Evolutionary conservation across 2,329 filamentous ascomycete genomes (phyloP).

Genomic region (Passalora sequoiae): DNA sequence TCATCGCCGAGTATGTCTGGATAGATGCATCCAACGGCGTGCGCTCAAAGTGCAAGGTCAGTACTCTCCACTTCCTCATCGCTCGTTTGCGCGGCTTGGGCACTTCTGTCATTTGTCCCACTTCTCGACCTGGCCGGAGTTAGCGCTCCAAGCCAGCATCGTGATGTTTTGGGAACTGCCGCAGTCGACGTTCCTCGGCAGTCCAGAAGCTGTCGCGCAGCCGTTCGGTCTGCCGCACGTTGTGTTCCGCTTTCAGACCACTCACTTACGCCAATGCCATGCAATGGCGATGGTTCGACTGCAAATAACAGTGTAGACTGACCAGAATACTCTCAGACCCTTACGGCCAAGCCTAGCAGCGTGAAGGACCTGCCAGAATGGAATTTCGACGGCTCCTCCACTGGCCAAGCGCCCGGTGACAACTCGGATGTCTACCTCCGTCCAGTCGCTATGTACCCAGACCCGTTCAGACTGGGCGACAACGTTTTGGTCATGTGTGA

Average conservation of each 20-base stretch:
- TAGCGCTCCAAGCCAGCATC: too few species aligned
- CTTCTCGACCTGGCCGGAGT: background rate
- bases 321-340: slow-evolving; percentile 48
- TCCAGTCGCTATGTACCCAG: slow-evolving; percentile 81
- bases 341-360: slow-evolving; percentile 53
- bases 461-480: slow-evolving; percentile 81
- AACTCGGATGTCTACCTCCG: slow-evolving; percentile 98
- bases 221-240: background rate
- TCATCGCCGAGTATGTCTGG: slow-evolving; percentile 98
- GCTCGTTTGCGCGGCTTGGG: slow-evolving; percentile 1
- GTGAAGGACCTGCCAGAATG: slow-evolving; percentile 68
- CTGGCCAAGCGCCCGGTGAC: slow-evolving; percentile 83
- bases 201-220: slow-evolving; percentile 11
- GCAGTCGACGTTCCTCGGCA: slow-evolving; percentile 9
- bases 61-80: slow-evolving; percentile 36
- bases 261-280: too few species aligned
- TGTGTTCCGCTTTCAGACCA: background rate
- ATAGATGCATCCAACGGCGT: slow-evolving; percentile 76
- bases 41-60: slow-evolving; percentile 94
- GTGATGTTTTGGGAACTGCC: slow-evolving; percentile 1
- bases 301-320: too few species aligned
- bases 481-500: slow-evolving; percentile 94
- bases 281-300: too few species aligned
- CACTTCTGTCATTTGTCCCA: slow-evolving; percentile 4
- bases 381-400: slow-evolving; percentile 87